These are phyloP conservation scores for Rachicladosporium sp. DNA, from an alignment of 2,329 filamentous ascomycete genomes.

Conservation along the genomic window DNA sequence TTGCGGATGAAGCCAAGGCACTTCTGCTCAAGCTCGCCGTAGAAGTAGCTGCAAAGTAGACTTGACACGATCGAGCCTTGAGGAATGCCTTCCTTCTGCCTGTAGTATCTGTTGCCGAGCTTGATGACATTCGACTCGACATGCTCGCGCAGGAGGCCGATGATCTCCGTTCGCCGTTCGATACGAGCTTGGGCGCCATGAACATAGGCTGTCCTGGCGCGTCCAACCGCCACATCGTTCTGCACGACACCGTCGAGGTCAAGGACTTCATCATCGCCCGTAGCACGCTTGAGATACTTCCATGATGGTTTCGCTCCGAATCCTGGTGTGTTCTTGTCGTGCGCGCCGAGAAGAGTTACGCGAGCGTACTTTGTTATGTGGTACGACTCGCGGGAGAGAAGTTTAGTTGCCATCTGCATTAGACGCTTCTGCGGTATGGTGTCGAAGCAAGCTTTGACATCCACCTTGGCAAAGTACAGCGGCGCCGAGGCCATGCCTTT, in stretches of 20 bases:
- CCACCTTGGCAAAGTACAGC: constrained; percentile 83
- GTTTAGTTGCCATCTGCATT: constrained; percentile 48
- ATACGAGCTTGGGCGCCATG: constrained; percentile 50
- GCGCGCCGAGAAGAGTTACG: constrained; percentile 40
- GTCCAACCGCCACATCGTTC: constrained; percentile 19
- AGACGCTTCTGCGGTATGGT: constrained; percentile 77
- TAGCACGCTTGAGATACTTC: constrained; percentile 31
- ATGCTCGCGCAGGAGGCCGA: constrained; percentile 64
- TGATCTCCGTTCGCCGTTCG: constrained; percentile 46
- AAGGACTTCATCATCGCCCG: constrained; percentile 16
- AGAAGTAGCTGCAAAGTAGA: constrained; percentile 88
- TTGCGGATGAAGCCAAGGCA: constrained; percentile 54
- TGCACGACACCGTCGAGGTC: constrained; percentile 7
- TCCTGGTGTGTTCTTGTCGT: constrained; percentile 21
- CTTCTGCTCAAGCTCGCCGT: constrained; percentile 68
- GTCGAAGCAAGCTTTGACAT: constrained; percentile 87
- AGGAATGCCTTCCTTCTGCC: constrained; percentile 79
- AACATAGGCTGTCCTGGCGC: constrained; percentile 62
- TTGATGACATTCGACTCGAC: constrained; percentile 73
- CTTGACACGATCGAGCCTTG: constrained; percentile 85
- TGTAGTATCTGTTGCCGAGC: constrained; percentile 77
- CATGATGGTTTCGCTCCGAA: constrained; percentile 23
- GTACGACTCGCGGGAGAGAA: constrained; percentile 52
- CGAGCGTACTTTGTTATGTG: constrained; percentile 63
- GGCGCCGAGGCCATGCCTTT: constrained; percentile 24